Conservation (phyloP, 176 grass and related monocot genomes). For the Pharus latifolius region DNA sequence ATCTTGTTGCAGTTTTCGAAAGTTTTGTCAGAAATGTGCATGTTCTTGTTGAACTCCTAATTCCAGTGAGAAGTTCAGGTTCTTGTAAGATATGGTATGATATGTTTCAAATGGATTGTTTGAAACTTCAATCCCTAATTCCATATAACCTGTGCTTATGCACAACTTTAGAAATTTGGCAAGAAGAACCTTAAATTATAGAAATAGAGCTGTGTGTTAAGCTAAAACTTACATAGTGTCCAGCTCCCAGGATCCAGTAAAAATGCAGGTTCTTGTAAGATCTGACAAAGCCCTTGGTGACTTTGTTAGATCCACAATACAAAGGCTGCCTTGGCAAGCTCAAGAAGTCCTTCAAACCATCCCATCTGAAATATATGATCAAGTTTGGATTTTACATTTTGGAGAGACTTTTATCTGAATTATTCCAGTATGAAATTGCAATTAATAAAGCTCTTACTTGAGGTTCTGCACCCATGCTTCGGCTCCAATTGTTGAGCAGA, state of each 20-base stretch:
- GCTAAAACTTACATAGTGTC: conserved; percentile 87
- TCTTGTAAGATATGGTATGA: too few relatives aligned
- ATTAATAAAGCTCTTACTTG: conserved; percentile 15
- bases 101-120: too few relatives aligned
- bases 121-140: too few relatives aligned
- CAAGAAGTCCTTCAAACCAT: conserved; percentile 49
- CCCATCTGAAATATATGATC: conserved; percentile 24
- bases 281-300: conserved; percentile 63
- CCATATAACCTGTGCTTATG: too few relatives aligned
- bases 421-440: background rate
- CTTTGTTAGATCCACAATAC: conserved; percentile 28
- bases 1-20: too few relatives aligned
- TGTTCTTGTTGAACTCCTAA: too few relatives aligned
- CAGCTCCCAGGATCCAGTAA: conserved; percentile 93
- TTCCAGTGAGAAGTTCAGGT: too few relatives aligned
- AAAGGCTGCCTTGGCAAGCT: conserved; percentile 37
- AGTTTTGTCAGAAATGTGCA: too few relatives aligned
- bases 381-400: background rate
- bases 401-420: background rate
- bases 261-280: conserved; percentile 79
- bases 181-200: too few relatives aligned
- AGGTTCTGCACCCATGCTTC: conserved; percentile 52
- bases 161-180: too few relatives aligned
- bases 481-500: conserved; percentile 39
- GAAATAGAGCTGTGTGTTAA: too few relatives aligned